phyloP scores from a whole-genome alignment of 108 stramenopile genomes.

The Asterionellopsis glacialis region DNA sequence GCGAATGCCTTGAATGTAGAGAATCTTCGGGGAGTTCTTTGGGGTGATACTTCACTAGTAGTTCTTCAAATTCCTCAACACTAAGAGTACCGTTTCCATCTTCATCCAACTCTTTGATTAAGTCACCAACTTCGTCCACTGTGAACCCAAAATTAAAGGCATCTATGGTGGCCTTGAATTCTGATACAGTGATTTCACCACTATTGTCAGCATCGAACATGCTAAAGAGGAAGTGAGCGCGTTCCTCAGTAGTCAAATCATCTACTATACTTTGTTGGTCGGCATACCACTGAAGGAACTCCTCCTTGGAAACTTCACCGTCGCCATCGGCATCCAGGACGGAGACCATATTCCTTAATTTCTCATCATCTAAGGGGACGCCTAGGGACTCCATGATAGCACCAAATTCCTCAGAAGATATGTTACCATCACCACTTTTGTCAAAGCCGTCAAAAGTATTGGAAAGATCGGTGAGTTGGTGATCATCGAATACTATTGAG shows the following conservation, averaged over 20 bases:
- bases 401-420: constrained; percentile 26
- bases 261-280: constrained; percentile 7
- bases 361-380: neutral
- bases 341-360: constrained; percentile 15
- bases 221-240: constrained; percentile 30
- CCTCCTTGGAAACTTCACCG: constrained; percentile 27
- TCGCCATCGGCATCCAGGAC: constrained; percentile 36
- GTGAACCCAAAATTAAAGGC: constrained; percentile 32
- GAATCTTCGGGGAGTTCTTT: constrained; percentile 5
- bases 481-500: constrained; percentile 5
- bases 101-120: constrained; percentile 49
- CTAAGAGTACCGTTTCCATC: constrained; percentile 31
- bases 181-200: constrained; percentile 33
- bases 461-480: constrained; percentile 11
- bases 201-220: constrained; percentile 38
- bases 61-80: constrained; percentile 37
- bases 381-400: constrained; percentile 30
- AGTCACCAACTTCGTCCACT: constrained; percentile 35
- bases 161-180: constrained; percentile 41
- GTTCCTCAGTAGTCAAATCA: constrained; percentile 15
- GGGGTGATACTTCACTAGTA: constrained; percentile 16
- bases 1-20: no score
- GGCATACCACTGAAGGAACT: constrained; percentile 29
- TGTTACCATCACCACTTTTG: constrained; percentile 20
- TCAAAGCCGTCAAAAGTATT: constrained; percentile 48